These are phyloP conservation scores for Vachellia collinsii DNA, from an alignment of 306 rosid genomes.

Conservation along the genomic window DNA sequence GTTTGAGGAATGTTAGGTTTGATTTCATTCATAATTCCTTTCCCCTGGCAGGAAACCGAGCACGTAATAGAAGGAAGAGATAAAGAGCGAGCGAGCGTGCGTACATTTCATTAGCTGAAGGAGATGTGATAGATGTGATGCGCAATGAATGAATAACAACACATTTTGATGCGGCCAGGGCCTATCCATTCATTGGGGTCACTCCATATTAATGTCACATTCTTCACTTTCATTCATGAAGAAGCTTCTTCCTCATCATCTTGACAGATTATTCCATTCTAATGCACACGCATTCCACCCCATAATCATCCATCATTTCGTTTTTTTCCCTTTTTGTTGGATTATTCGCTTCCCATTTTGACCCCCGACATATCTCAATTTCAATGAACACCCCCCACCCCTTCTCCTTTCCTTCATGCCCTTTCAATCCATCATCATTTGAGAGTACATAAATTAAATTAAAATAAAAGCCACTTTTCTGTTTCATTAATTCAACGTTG, in stretches of 20 bases:
- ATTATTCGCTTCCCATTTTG: neutral
- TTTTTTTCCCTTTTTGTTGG: neutral
- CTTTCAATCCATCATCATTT: too few relatives aligned
- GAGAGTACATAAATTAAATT: too few relatives aligned
- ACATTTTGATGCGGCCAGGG: too few relatives aligned
- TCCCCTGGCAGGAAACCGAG: too few relatives aligned
- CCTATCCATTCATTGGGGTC: neutral
- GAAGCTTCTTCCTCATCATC: neutral
- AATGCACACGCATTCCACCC: conserved; percentile 34
- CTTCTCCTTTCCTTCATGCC: too few relatives aligned
- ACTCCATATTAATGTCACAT: neutral
- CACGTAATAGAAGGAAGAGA: too few relatives aligned
- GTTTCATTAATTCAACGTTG: too few relatives aligned
- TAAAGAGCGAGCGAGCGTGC: too few relatives aligned
- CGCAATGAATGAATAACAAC: too few relatives aligned
- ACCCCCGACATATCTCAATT: neutral
- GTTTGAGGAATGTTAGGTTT: neutral
- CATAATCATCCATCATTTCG: neutral
- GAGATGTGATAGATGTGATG: too few relatives aligned
- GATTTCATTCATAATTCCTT: neutral
- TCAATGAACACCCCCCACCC: too few relatives aligned
- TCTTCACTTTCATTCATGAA: neutral
- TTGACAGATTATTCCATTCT: neutral
- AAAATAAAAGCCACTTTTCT: neutral
- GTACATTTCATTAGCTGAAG: too few relatives aligned